Evolutionary conservation across 257 asterid species (phyloP).

Genomic region (Solanum virginianum): DNA sequence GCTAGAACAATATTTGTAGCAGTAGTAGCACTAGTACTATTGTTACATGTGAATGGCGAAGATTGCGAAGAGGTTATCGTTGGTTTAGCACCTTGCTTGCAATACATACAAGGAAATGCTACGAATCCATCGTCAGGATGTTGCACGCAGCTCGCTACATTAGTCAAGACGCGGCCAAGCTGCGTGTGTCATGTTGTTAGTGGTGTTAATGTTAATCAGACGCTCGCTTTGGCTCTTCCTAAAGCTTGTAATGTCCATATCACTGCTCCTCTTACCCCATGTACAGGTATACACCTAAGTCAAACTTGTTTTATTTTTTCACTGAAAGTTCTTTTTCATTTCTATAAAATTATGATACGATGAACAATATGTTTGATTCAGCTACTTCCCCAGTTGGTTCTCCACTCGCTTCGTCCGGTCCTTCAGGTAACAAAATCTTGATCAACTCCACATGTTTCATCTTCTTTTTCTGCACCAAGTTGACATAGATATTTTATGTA

Average conservation of each 20-base stretch:
- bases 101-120: slow-evolving; percentile 36
- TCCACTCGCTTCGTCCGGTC: background rate
- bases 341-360: too few relatives aligned
- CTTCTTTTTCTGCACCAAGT: background rate
- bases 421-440: slow-evolving; percentile 5
- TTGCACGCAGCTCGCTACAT: slow-evolving; percentile 36
- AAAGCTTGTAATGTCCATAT: slow-evolving; percentile 27
- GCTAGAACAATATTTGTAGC: background rate
- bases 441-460: background rate
- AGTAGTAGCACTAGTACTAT: background rate
- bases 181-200: slow-evolving; percentile 37
- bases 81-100: slow-evolving; percentile 39
- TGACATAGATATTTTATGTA: too few relatives aligned
- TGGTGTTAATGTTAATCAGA: slow-evolving; percentile 35
- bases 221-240: slow-evolving; percentile 42
- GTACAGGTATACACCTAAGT: slow-evolving; percentile 22
- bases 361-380: too few relatives aligned
- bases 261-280: slow-evolving; percentile 37
- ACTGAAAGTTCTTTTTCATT: too few relatives aligned
- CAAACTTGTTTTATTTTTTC: too few relatives aligned
- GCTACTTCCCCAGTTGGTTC: background rate
- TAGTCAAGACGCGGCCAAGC: slow-evolving; percentile 25
- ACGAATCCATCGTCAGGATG: slow-evolving; percentile 40
- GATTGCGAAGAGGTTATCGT: slow-evolving; percentile 22
- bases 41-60: slow-evolving; percentile 12